Evolutionary conservation across 352 stramenopile genomes (phyloP).

Genomic region (Thalassiosira mediterranea): DNA sequence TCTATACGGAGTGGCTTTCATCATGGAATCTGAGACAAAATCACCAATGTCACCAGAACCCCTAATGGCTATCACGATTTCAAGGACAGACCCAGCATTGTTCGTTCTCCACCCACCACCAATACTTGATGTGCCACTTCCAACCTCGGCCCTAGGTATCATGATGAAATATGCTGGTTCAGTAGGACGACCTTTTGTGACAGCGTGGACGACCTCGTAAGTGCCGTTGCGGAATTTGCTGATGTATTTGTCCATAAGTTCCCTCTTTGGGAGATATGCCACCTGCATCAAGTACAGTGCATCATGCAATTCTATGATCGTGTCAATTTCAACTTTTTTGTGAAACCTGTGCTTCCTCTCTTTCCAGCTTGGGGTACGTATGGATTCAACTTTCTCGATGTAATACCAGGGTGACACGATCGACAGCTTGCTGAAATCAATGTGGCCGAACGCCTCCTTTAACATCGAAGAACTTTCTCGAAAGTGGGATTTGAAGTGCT

Average conservation of each 20-base stretch:
- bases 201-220: slow-evolving; percentile 10
- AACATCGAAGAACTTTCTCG: slow-evolving; percentile 7
- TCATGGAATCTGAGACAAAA: slow-evolving; percentile 33
- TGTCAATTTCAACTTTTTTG: slow-evolving; percentile 3
- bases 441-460: slow-evolving; percentile 21
- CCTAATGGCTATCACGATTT: slow-evolving; percentile 31
- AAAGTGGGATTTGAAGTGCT: slow-evolving; percentile 13
- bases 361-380: slow-evolving; percentile 40
- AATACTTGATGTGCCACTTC: too few species aligned
- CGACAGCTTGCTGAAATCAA: slow-evolving; percentile 29
- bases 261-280: slow-evolving; percentile 10
- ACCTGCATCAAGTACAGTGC: slow-evolving; percentile 40
- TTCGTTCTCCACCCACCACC: too few species aligned
- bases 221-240: background rate
- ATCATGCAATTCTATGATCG: slow-evolving; percentile 37
- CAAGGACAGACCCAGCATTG: slow-evolving; percentile 7
- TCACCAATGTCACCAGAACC: slow-evolving; percentile 39
- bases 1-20: slow-evolving; percentile 35
- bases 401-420: slow-evolving; percentile 25
- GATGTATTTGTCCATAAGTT: background rate
- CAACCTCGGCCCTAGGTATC: too few species aligned
- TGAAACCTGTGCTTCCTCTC: slow-evolving; percentile 20
- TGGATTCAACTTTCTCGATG: slow-evolving; percentile 28
- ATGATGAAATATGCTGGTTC: slow-evolving; percentile 42
- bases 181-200: slow-evolving; percentile 12